A percentile compares a stretch with the other conserved stretches of the same genome.
phyloP scores from a whole-genome alignment of 495 filamentous ascomycete genomes.

The Penicilliopsis zonata region DNA sequence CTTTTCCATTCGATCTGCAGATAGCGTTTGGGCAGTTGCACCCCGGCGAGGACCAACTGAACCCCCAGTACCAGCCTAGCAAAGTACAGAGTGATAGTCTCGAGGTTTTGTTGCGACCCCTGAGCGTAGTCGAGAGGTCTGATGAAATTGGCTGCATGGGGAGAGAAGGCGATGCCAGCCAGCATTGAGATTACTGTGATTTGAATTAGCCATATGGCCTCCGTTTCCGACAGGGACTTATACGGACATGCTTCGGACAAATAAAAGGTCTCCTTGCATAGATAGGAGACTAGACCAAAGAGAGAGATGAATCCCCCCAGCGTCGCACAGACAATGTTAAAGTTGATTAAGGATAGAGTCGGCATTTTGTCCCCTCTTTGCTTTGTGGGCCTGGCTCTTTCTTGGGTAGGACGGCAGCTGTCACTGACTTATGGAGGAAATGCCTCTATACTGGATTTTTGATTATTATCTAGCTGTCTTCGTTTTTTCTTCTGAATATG shows the following conservation, averaged over 20 bases:
- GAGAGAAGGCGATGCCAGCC: constrained; percentile 67
- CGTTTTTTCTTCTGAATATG: too few species aligned
- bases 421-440: too few species aligned
- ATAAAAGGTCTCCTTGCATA: constrained; percentile 83
- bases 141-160: constrained; percentile 66
- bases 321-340: constrained; percentile 77
- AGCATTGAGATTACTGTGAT: constrained; percentile 66
- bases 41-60: constrained; percentile 78
- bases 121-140: constrained; percentile 64
- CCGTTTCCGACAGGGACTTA: neutral
- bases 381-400: neutral
- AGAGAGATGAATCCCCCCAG: constrained; percentile 80
- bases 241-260: constrained; percentile 80
- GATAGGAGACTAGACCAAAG: constrained; percentile 80
- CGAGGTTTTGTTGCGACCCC: constrained; percentile 45
- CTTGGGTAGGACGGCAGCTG: neutral
- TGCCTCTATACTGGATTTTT: too few species aligned
- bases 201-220: constrained; percentile 1
- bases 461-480: too few species aligned
- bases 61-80: constrained; percentile 82
- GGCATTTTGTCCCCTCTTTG: constrained; percentile 52
- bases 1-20: constrained; percentile 70
- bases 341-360: constrained; percentile 64
- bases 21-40: constrained; percentile 85
- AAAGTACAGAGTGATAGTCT: constrained; percentile 67